Evolutionary conservation across 179 eudicot species (phyloP).

Genomic region (Beta lomatogona): DNA sequence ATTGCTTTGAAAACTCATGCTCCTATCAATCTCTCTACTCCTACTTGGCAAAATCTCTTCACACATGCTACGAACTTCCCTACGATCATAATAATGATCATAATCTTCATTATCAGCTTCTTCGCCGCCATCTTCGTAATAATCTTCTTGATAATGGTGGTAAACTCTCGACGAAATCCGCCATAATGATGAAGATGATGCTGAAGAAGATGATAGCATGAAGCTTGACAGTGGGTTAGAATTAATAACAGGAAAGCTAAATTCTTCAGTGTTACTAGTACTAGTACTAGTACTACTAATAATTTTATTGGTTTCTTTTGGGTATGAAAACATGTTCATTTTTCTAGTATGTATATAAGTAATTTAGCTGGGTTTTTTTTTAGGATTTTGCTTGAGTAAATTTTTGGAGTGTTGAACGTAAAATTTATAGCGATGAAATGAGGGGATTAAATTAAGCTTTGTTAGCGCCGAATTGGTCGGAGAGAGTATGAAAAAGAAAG

Average conservation of each 20-base stretch:
- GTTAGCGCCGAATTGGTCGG: constrained; percentile 22
- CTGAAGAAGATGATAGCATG: constrained; percentile 24
- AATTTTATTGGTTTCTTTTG: constrained; percentile 23
- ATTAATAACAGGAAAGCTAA: constrained; percentile 41
- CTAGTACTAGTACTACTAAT: background rate
- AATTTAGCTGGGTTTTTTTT: background rate
- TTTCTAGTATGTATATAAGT: background rate
- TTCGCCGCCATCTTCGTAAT: background rate
- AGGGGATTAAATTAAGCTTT: background rate
- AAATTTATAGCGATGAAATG: background rate
- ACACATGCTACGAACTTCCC: constrained; percentile 35
- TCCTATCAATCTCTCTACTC: constrained; percentile 2
- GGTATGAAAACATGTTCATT: constrained; percentile 29
- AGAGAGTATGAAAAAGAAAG: background rate
- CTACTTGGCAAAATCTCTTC: constrained; percentile 24
- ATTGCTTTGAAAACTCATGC: constrained; percentile 27
- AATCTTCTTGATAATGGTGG: constrained; percentile 34
- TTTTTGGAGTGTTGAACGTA: background rate
- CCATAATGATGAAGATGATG: constrained; percentile 41
- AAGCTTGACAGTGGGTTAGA: constrained; percentile 30
- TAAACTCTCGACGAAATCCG: constrained; percentile 37
- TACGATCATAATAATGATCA: constrained; percentile 8
- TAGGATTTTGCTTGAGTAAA: background rate
- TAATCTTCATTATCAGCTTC: background rate
- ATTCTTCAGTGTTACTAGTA: constrained; percentile 27